Percentiles rank a stretch among this genome's conserved stretches.
These are phyloP conservation scores for Phalaenopsis equestris DNA, from an alignment of 106 monocot species.

Conservation along the genomic window DNA sequence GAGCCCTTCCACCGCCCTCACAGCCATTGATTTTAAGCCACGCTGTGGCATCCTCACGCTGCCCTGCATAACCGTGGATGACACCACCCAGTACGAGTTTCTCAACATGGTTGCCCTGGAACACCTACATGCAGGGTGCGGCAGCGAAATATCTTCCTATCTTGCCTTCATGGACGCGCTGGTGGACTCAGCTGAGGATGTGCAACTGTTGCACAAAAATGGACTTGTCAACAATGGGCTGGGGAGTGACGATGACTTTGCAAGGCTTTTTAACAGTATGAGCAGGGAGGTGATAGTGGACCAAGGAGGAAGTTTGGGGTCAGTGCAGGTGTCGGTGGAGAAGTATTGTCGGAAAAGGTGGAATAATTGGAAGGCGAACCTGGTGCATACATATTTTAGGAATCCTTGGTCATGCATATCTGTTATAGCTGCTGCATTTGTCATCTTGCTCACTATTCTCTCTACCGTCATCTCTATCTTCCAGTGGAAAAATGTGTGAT, in stretches of 20 bases:
- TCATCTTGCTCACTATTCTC: neutral
- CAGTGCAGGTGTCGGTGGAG: neutral
- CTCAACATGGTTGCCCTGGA: slow-evolving; percentile 28
- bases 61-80: slow-evolving; percentile 10
- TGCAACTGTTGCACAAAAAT: neutral
- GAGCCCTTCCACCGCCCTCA: neutral
- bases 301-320: neutral
- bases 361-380: neutral
- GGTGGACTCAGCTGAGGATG: slow-evolving; percentile 12
- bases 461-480: neutral
- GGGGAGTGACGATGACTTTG: slow-evolving; percentile 19
- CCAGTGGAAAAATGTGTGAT: neutral
- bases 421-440: neutral
- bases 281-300: slow-evolving; percentile 9
- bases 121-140: slow-evolving; percentile 11
- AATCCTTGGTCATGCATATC: slow-evolving; percentile 3
- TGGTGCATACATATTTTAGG: slow-evolving; percentile 5
- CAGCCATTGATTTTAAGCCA: neutral
- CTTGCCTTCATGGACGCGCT: slow-evolving; percentile 15
- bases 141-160: slow-evolving; percentile 16
- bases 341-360: neutral
- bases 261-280: slow-evolving; percentile 23
- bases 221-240: slow-evolving; percentile 20
- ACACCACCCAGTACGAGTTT: slow-evolving; percentile 18
- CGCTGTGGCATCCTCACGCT: slow-evolving; percentile 4